Evolutionary conservation across 2,329 filamentous ascomycete genomes (phyloP), one percentile per base, ranked within the genome.

Genomic region (Penicillium sp.): DNA sequence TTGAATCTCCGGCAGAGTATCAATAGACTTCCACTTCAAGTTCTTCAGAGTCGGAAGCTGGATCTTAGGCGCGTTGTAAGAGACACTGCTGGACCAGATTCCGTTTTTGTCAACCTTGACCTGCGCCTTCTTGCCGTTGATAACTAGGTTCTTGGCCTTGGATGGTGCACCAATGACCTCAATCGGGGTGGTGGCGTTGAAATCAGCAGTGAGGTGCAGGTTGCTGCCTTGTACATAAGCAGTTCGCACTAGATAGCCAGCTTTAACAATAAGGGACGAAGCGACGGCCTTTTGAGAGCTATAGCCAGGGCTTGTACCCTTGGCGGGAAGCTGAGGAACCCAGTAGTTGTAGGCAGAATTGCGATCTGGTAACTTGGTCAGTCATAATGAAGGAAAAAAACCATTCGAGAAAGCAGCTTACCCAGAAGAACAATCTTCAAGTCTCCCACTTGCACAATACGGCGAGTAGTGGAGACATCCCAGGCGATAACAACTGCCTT

Each of bases 1-100:
- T 45, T 80, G 69, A 7, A 90, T 76, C 67, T 93, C 90, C 0
- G 89, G 90, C 0, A 94, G 81, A 0, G 82, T 83, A 69, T 93
- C 84, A 19, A 89, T 65, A 53, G 83, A 84, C 65, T 85, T 85
- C 90, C 90, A 94, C 1, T 80, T 71, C 9, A 89, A 70, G 0
- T 75, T 68, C 13, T 77, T 75, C 2, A 92, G 76, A 7, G 81
- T 73, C 0, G 88, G 87, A 1, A 90, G 61, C 0, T 67, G 63
- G 36, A 89, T 57, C 0, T 73, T 67, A 0, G 84, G 84, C 7
- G 74, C 70, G 0, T 69, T 66, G 60, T 82, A 86, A 7, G 76
- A 71, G 29, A 85, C 72, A 5, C 70, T 79, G 3, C 78, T 78
- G 7, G 80, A 72, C 70, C 86, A 81, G 47, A 77, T 71, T 35